phyloP scores from a whole-genome alignment of 164 flowering plant species.

The Stephania yunnanensis region DNA sequence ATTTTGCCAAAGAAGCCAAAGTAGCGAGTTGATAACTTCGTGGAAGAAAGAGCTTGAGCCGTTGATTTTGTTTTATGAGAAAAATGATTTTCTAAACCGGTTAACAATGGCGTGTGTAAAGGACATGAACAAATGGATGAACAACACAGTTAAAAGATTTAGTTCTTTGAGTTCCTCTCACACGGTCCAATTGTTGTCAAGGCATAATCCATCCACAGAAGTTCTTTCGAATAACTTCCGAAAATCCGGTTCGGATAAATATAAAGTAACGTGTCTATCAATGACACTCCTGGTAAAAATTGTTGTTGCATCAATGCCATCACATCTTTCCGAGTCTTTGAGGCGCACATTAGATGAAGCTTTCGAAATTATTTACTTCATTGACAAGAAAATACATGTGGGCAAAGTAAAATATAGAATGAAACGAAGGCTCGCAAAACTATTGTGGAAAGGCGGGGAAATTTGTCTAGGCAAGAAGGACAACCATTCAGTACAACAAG shows the following conservation, averaged over 20 bases:
- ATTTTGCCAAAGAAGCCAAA: too few relatives aligned
- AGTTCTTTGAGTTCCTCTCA: not conserved
- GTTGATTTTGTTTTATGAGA: too few relatives aligned
- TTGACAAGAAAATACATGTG: not conserved
- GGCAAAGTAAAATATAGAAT: not conserved
- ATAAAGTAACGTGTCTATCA: not conserved
- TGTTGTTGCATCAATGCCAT: not conserved
- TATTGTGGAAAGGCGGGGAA: not conserved
- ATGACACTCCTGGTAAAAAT: not conserved
- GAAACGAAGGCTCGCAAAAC: not conserved
- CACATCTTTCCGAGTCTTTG: not conserved
- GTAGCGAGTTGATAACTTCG: not conserved
- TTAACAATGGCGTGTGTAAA: not conserved
- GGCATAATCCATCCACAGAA: not conserved
- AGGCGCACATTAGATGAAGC: not conserved
- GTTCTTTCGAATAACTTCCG: not conserved
- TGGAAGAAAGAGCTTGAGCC: not conserved
- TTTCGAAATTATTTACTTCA: not conserved
- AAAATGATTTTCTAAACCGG: not conserved
- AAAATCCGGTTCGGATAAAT: not conserved
- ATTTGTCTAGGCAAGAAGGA: not conserved
- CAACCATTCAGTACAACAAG: not conserved
- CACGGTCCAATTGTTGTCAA: not conserved
- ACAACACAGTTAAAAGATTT: not conserved
- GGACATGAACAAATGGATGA: constrained; percentile 11